Base-by-base conservation (phyloP, 495 filamentous ascomycete species). In the Neurospora sp. region DNA sequence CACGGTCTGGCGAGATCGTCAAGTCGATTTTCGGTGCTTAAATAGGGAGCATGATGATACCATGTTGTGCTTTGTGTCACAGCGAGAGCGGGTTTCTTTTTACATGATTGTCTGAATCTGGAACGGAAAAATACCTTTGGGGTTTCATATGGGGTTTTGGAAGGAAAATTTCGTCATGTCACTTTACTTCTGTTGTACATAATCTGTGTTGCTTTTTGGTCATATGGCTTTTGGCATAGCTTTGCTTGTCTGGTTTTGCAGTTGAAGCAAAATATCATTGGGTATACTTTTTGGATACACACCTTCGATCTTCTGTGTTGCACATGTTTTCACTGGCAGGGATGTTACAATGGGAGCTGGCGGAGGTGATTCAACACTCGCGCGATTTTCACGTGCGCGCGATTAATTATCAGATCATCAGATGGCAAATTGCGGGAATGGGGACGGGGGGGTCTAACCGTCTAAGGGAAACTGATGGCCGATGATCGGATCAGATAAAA, bases 1-100 rank as follows among this genome's bases (percentile, higher is more conserved):
- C 88, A 8, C 84, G 92, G 71, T 89, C 90, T 72, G 92, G 91
- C 14, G 91, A 94, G 80, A 90, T 95, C 75, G 91, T 93, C 38
- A 80, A 87, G 71, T 91, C 88, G 22, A 89, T 95, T 68, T 94
- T 94, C 79, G 89, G 87, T 5, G 69, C 72, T 20, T 73, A 65
- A 65, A 7, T 16, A 9, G 53, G 53, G 27, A 37, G 14, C 2
- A 37, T 35, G 27, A 65, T 65, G 27, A 65, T 61, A 61, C 53
- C 53, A 35, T 61, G 53, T 8, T 61, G 27, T 61, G 27, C 22
- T 35, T 61, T 61, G 12, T 35, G 53, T 31, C 53, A 35, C 22
- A 61, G 53, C 27, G 27, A 61, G 53, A 61, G 53, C 53, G 53
- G 7, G 35, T 35, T 65, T 18, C 2, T 61, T 65, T 61, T 16